Percentiles rank a stretch among this genome's conserved stretches.
Conservation (phyloP, 2,329 filamentous ascomycete genomes). For the Cercospora nicotianae region DNA sequence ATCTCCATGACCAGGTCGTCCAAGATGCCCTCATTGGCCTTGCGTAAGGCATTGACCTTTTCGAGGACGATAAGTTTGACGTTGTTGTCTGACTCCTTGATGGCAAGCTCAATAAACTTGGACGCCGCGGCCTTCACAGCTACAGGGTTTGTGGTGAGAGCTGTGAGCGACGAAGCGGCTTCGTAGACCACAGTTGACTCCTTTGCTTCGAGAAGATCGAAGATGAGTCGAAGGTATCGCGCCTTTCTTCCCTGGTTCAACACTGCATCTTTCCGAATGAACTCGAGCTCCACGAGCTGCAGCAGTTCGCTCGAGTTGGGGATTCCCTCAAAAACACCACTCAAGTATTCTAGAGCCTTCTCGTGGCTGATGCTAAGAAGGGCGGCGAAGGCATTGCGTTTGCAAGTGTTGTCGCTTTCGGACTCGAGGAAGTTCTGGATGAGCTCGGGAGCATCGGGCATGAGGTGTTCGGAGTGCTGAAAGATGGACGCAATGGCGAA, state of each 20-base stretch:
- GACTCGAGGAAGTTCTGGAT: slow-evolving; percentile 84
- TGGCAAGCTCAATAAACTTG: slow-evolving; percentile 95
- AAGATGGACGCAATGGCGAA: slow-evolving; percentile 92
- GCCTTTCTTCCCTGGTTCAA: slow-evolving; percentile 95
- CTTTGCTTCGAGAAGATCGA: slow-evolving; percentile 89
- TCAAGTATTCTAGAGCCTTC: slow-evolving; percentile 84
- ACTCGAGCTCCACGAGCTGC: slow-evolving; percentile 91
- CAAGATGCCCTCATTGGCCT: slow-evolving; percentile 84
- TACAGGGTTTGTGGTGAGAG: slow-evolving; percentile 92
- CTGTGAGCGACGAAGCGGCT: slow-evolving; percentile 89
- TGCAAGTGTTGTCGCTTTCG: slow-evolving; percentile 93
- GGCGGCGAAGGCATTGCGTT: slow-evolving; percentile 94
- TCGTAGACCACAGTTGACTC: slow-evolving; percentile 97
- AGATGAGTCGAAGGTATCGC: slow-evolving; percentile 89
- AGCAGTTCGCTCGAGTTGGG: slow-evolving; percentile 92
- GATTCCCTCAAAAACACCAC: slow-evolving; percentile 86
- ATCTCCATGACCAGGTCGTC: slow-evolving; percentile 98
- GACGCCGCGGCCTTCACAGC: slow-evolving; percentile 93
- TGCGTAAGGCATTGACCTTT: slow-evolving; percentile 81
- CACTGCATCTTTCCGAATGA: slow-evolving; percentile 96
- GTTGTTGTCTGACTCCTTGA: slow-evolving; percentile 98
- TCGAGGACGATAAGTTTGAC: slow-evolving; percentile 98
- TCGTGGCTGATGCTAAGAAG: slow-evolving; percentile 90
- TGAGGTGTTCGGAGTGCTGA: slow-evolving; percentile 84
- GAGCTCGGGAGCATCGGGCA: slow-evolving; percentile 92